phyloP scores from a whole-genome alignment of 2,329 filamentous ascomycete genomes.

The Trichoderma polysporum region DNA sequence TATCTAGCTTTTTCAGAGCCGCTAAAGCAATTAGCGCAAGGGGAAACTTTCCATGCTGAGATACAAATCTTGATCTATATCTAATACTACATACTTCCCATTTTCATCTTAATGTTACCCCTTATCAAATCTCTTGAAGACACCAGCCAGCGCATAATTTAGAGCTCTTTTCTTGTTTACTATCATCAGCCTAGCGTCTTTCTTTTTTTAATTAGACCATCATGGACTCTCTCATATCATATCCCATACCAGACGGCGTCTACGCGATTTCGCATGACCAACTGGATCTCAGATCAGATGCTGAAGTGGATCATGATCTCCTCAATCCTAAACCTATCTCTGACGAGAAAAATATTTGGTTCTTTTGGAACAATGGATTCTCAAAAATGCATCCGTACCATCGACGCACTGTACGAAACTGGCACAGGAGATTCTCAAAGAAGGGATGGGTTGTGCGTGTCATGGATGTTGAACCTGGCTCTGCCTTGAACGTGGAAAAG shows the following conservation, averaged over 20 bases:
- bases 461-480: conserved; percentile 44
- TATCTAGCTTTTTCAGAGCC: neutral
- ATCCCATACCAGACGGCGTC: conserved; percentile 8
- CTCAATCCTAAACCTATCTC: conserved; percentile 40
- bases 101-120: neutral
- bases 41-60: neutral
- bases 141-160: neutral
- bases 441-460: conserved; percentile 55
- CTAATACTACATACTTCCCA: too few relatives aligned
- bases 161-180: neutral
- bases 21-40: neutral
- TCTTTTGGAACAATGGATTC: conserved; percentile 57
- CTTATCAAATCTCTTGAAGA: too few relatives aligned
- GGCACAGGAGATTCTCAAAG: conserved; percentile 52
- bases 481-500: conserved; percentile 48
- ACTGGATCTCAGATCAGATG: conserved; percentile 48
- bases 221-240: neutral
- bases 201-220: neutral
- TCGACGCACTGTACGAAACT: conserved; percentile 53
- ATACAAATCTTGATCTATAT: neutral
- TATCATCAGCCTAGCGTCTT: neutral
- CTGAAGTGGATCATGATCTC: conserved; percentile 45
- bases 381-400: conserved; percentile 50
- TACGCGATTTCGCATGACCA: conserved; percentile 37
- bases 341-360: conserved; percentile 55